Evolutionary conservation across 768 basidiomycete species (phyloP), one percentile per base, ranked within the genome.

Genomic region (Lepiota venenata): DNA sequence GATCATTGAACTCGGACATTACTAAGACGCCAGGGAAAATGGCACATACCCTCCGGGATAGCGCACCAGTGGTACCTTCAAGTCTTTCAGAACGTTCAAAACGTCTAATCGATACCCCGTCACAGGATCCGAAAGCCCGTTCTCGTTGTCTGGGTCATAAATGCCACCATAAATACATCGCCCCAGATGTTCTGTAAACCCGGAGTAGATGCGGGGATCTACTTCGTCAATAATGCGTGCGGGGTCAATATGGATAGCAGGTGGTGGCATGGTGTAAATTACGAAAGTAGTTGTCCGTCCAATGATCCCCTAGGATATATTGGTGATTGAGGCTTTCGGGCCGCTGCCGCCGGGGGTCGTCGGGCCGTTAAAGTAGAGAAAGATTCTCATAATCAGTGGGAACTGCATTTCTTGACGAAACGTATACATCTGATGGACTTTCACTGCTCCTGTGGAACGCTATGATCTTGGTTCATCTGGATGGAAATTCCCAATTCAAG

Each of bases 111-210:
- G 65, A 61, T 73, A 80, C 2, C 80, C 80, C 14, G 73, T 71
- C 21, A 71, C 63, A 18, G 68, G 64, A 57, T 72, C 77, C 39
- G 67, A 64, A 52, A 71, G 66, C 21, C 70, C 67, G 50, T 69
- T 60, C 38, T 63, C 50, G 56, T 77, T 69, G 44, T 62, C 64
- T 16, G 74, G 72, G 60, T 72, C 69, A 64, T 72, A 75, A 35
- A 81, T 63, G 4, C 79, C 79, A 22, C 76, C 76, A 52, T 81
- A 80, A 55, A 81, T 80, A 64, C 79, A 80, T 42, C 78, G 64
- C 0, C 79, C 83, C 66, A 84, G 76, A 58, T 84, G 81, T 61
- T 84, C 83, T 8, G 82, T 77, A 66, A 84, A 85, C 2, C 83
- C 82, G 22, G 79, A 80, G 63, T 80, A 84, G 60, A 83, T 77